Conservation (phyloP, 192 early-diverging fungal species). For the Dispira simplex region DNA sequence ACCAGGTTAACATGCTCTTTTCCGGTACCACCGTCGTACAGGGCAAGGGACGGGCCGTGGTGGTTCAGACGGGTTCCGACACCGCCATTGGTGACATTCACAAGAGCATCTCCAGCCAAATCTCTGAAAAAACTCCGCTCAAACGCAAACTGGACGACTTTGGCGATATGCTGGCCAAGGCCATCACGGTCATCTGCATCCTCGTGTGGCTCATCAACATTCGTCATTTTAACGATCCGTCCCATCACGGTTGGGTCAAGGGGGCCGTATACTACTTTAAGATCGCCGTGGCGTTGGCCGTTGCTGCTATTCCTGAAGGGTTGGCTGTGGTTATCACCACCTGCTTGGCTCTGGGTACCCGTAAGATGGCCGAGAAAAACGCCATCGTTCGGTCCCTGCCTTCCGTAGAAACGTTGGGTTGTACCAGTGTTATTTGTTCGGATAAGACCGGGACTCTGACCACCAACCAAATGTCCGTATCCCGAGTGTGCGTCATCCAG, state of each 20-base stretch:
- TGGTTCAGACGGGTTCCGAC: slow-evolving; percentile 66
- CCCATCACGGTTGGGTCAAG: slow-evolving; percentile 81
- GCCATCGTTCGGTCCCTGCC: slow-evolving; percentile 91
- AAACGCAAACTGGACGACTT: slow-evolving; percentile 95
- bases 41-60: slow-evolving; percentile 79
- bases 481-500: slow-evolving; percentile 42
- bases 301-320: slow-evolving; percentile 98
- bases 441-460: slow-evolving; percentile 99
- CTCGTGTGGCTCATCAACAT: slow-evolving; percentile 98
- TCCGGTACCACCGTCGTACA: slow-evolving; percentile 90
- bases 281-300: slow-evolving; percentile 95
- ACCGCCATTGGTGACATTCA: slow-evolving; percentile 96
- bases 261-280: slow-evolving; percentile 99
- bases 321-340: slow-evolving; percentile 97
- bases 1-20: slow-evolving; percentile 94
- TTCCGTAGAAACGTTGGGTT: slow-evolving; percentile 92
- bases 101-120: slow-evolving; percentile 64
- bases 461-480: slow-evolving; percentile 93
- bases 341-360: slow-evolving; percentile 91
- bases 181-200: slow-evolving; percentile 45
- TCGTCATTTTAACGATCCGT: slow-evolving; percentile 84
- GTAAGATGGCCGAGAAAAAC: slow-evolving; percentile 90
- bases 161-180: slow-evolving; percentile 73
- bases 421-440: slow-evolving; percentile 95
- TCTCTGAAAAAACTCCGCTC: slow-evolving; percentile 85